phyloP scores from a whole-genome alignment of 73 alveolate species.

The Halteria grandinella region DNA sequence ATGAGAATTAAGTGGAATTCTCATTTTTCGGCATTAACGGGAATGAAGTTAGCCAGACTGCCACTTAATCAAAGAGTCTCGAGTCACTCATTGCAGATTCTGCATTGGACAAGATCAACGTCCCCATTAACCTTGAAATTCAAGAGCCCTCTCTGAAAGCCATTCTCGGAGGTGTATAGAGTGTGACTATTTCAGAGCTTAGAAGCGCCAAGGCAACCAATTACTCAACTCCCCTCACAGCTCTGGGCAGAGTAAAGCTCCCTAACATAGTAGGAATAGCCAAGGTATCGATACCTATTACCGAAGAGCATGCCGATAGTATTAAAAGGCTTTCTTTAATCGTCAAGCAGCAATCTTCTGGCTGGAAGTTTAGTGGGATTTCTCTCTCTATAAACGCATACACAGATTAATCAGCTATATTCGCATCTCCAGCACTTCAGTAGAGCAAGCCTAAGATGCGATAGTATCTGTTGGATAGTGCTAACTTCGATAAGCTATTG shows the following conservation, averaged over 20 bases:
- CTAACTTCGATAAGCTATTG: not conserved
- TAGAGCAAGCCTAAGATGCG: slow-evolving; percentile 27
- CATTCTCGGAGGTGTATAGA: not conserved
- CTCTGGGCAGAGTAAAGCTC: not conserved
- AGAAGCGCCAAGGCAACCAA: slow-evolving; percentile 23
- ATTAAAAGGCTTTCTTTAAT: not conserved
- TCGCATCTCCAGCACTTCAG: not conserved
- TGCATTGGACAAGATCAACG: not conserved
- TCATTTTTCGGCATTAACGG: slow-evolving; percentile 63
- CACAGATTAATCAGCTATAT: slow-evolving; percentile 22
- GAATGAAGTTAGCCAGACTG: not conserved
- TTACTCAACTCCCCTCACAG: not conserved
- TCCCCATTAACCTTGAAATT: not conserved
- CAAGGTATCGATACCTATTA: not conserved
- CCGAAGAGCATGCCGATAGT: slow-evolving; percentile 15
- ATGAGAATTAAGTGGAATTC: slow-evolving; percentile 22
- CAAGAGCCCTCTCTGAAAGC: not conserved
- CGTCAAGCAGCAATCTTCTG: not conserved
- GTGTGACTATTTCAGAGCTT: not conserved
- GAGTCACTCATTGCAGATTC: not conserved
- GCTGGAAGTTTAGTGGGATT: slow-evolving; percentile 21
- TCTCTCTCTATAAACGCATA: slow-evolving; percentile 2
- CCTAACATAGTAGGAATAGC: not conserved
- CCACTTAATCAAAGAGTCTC: not conserved
- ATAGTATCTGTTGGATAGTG: slow-evolving; percentile 9